Evolutionary conservation across 176 grass and related monocot species (phyloP).

Genomic region (Oryza rufipogon): DNA sequence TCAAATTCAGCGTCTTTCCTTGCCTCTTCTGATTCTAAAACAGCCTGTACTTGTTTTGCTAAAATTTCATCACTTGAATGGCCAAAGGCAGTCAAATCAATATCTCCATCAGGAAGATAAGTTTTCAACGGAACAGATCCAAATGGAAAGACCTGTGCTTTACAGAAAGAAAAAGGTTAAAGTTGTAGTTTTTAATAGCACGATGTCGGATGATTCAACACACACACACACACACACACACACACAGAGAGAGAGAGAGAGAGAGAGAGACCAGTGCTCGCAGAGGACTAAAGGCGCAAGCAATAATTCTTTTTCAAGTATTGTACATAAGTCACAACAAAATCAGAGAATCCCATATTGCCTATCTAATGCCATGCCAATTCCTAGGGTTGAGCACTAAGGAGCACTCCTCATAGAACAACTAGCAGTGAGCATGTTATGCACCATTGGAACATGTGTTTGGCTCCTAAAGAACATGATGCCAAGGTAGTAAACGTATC

Average conservation of each 20-base stretch:
- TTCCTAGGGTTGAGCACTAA: not conserved
- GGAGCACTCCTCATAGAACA: not conserved
- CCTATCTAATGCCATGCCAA: not conserved
- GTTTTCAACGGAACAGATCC: conserved; percentile 94
- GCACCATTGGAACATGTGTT: not conserved
- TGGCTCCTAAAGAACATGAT: not conserved
- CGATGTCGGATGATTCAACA: not conserved
- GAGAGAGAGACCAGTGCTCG: not conserved
- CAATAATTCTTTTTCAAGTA: not conserved
- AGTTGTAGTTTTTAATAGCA: conserved; percentile 2
- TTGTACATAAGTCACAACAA: not conserved
- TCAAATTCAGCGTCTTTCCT: conserved; percentile 70
- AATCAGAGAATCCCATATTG: not conserved
- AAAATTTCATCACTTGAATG: conserved; percentile 60
- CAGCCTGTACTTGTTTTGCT: conserved; percentile 57
- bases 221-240: not conserved
- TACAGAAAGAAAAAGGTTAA: conserved; percentile 11
- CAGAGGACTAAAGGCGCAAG: not conserved
- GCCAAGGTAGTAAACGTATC: not conserved
- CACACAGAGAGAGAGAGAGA: not conserved
- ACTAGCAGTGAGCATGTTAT: not conserved
- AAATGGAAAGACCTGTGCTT: conserved; percentile 69
- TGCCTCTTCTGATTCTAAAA: conserved; percentile 66
- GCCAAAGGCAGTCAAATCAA: conserved; percentile 73
- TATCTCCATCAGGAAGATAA: conserved; percentile 97